Base-by-base conservation (phyloP, 805 yeast species). In the Limtongia smithiae region DNA sequence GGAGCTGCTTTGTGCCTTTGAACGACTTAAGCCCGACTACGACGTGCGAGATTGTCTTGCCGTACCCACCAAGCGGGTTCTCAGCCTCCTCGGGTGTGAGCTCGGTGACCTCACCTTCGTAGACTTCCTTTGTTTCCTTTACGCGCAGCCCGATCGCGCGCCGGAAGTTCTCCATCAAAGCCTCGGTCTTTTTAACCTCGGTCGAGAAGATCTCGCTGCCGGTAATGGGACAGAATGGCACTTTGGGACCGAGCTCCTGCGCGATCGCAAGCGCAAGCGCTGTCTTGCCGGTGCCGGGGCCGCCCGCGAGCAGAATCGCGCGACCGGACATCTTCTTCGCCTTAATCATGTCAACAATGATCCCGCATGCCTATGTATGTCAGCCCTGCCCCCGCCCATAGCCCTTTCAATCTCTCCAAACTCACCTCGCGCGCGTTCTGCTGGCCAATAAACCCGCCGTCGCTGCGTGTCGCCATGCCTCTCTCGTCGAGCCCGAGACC, bases 31-130 rank as follows among this genome's bases (percentile, higher is more conserved):
- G 77, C 4, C 97, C 97, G 33, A 93, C 91, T 44, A 93, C 78
- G 20, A 93, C 98, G 67, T 93, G 96, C 50, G 89, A 76, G 47
- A 93, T 89, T 25, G 97, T 89, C 69, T 93, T 93, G 52, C 98
- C 99, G 67, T 93, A 94, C 33, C 98, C 98, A 7, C 96, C 85
- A 48, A 93, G 79, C 24, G 94, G 83, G 65, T 96, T 80, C 69
- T 88, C 96, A 59, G 89, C 87, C 70, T 87, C 95, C 69, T 88
- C 96, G 2, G 96, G 96, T 22, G 94, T 91, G 63, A 88, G 85
- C 70, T 93, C 99, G 33, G 93, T 96, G 43, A 93, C 96, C 68
- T 93, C 98, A 56, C 98, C 98, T 68, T 93, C 97, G 64, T 91
- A 93, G 6, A 93, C 96, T 68, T 93, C 98, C 65, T 93, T 93